A percentile compares a stretch with the other conserved stretches of the same genome.
Evolutionary conservation across 345 rosid genomes (phyloP).

Genomic region (Clarkia xantiana): DNA sequence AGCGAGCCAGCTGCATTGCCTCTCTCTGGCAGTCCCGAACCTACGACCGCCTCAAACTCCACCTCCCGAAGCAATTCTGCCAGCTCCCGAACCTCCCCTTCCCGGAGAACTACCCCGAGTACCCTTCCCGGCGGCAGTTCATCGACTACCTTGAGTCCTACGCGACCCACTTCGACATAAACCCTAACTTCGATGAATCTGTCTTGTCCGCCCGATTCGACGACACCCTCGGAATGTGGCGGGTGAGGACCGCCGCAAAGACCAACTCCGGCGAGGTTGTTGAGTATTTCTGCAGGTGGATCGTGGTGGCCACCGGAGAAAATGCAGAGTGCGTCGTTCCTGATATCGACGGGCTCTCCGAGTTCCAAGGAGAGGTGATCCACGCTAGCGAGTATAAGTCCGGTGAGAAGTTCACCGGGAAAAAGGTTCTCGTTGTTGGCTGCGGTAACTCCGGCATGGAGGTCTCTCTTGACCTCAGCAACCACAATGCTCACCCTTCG

Average conservation of each 20-base stretch:
- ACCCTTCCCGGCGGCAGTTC: conserved; percentile 12
- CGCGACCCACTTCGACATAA: too few species aligned
- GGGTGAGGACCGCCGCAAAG: too few species aligned
- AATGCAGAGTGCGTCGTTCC: conserved; percentile 73
- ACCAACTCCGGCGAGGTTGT: too few species aligned
- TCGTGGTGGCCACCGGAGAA: conserved; percentile 89
- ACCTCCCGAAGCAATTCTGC: too few species aligned
- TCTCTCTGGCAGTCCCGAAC: too few species aligned
- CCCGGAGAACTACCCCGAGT: too few species aligned
- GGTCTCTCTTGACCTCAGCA: conserved; percentile 68
- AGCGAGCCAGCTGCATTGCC: too few species aligned
- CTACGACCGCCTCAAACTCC: too few species aligned
- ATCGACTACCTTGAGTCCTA: background rate
- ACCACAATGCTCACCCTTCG: conserved; percentile 52
- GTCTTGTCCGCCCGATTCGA: too few species aligned
- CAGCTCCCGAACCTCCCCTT: too few species aligned
- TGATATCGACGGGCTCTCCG: conserved; percentile 45
- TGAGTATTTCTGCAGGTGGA: conserved; percentile 80
- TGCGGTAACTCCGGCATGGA: conserved; percentile 98
- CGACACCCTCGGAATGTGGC: too few species aligned
- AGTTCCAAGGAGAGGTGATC: conserved; percentile 51
- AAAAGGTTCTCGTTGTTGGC: conserved; percentile 70
- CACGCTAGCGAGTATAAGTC: conserved; percentile 67
- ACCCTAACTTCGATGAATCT: too few species aligned
- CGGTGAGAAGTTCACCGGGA: conserved; percentile 44